Evolutionary conservation across 352 stramenopile species (phyloP), one percentile per base, ranked within the genome.

Genomic region (Globisporangium okanoganense): DNA sequence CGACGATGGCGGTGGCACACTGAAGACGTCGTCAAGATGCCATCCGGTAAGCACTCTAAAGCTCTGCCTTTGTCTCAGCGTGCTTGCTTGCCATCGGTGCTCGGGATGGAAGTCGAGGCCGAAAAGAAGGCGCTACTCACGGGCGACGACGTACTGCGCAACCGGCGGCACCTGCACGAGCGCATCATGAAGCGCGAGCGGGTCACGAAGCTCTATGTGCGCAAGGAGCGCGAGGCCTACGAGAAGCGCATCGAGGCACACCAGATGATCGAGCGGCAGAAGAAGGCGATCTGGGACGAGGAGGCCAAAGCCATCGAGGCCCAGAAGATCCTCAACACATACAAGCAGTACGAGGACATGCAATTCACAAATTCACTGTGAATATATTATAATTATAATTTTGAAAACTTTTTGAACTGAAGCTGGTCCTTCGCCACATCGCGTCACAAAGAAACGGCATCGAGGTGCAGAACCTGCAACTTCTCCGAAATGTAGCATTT

Each of bases 341-440:
- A 91, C 73, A 93, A 91, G 57, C 76, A 90, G 57, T 93, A 90
- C 60, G 84, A 93, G 49, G 18, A n/a, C n/a, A n/a, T n/a, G n/a
- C n/a, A n/a, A n/a, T n/a, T n/a, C n/a, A n/a, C n/a, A n/a, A n/a
- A n/a, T n/a, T n/a, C n/a, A n/a, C n/a, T n/a, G n/a, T n/a, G n/a
- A n/a, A n/a, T n/a, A n/a, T n/a, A n/a, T n/a, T n/a, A n/a, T n/a
- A n/a, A n/a, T n/a, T n/a, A n/a, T n/a, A n/a, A n/a, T n/a, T n/a
- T n/a, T n/a, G n/a, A n/a, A n/a, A n/a, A n/a, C n/a, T n/a, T n/a
- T n/a, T n/a, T n/a, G n/a, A n/a, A n/a, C n/a, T n/a, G n/a, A n/a
- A n/a, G 35, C 40, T 45, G 18, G 40, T 45, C 18, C 40, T 24
- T 24, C 13, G 36, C 36, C 12, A 43, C 36, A 6, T 43, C 40